Evolutionary conservation across 768 basidiomycete genomes (phyloP).

Genomic region (Rhodocollybia butyracea): DNA sequence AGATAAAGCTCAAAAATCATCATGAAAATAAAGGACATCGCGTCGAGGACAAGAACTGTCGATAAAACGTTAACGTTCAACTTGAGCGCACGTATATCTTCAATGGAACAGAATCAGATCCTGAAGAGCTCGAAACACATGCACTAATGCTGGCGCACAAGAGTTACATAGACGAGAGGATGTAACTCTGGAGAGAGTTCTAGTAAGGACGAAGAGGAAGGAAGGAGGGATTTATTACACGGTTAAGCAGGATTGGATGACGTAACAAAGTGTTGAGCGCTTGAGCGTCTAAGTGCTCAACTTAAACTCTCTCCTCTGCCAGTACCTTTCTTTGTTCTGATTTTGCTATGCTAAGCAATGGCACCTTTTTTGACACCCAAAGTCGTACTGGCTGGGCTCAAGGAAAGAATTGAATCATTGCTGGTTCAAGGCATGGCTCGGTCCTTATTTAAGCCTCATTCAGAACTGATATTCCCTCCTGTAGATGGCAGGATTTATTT

Average conservation of each 20-base stretch:
- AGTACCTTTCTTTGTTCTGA: background rate
- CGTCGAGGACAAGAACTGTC: slow-evolving; percentile 75
- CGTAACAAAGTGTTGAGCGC: slow-evolving; percentile 35
- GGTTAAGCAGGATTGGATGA: slow-evolving; percentile 74
- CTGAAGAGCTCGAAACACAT: slow-evolving; percentile 34
- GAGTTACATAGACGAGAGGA: slow-evolving; percentile 45
- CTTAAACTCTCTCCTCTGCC: background rate
- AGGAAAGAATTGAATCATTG: slow-evolving; percentile 47
- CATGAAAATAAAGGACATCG: slow-evolving; percentile 38
- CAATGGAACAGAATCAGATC: slow-evolving; percentile 32
- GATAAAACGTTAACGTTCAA: no score
- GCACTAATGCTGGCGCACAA: slow-evolving; percentile 16
- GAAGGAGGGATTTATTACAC: slow-evolving; percentile 48
- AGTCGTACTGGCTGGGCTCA: slow-evolving; percentile 36
- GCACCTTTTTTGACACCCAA: slow-evolving; percentile 35
- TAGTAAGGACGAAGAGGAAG: slow-evolving; percentile 71
- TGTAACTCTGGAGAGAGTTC: slow-evolving; percentile 63
- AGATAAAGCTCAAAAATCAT: slow-evolving; percentile 6
- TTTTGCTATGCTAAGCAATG: slow-evolving; percentile 20
- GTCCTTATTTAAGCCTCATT: background rate
- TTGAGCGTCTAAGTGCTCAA: background rate
- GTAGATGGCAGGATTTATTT: slow-evolving; percentile 60
- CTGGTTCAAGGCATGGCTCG: slow-evolving; percentile 38
- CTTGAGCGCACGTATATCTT: slow-evolving; percentile 46
- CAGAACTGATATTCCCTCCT: slow-evolving; percentile 13